Conservation (phyloP, 371 early-diverging fungal genomes). For the Apophysomyces elegans region DNA sequence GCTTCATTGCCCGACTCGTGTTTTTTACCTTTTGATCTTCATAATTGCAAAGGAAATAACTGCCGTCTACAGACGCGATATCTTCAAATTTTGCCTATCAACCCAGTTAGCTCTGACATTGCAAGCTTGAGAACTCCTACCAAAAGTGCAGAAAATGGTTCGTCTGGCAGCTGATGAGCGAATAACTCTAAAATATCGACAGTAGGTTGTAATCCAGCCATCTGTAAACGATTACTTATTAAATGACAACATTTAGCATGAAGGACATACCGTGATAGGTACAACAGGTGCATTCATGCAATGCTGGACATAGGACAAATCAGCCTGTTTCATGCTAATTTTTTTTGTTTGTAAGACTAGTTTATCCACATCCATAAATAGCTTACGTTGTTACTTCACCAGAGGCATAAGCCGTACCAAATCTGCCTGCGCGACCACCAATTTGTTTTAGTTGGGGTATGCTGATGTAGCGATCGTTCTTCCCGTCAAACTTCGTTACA, state of each 20-base stretch:
- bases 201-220: constrained; percentile 81
- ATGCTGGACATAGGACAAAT: constrained; percentile 36
- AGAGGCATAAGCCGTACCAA: constrained; percentile 62
- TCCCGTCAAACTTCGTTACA: constrained; percentile 82
- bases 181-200: constrained; percentile 85
- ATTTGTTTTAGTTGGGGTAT: constrained; percentile 91
- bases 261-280: constrained; percentile 32
- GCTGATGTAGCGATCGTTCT: constrained; percentile 47
- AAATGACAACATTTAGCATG: neutral
- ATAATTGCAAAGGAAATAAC: constrained; percentile 83
- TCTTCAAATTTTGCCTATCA: constrained; percentile 69
- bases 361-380: constrained; percentile 2
- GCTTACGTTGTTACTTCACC: constrained; percentile 72
- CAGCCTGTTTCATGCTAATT: constrained; percentile 27
- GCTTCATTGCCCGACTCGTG: neutral
- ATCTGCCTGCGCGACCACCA: constrained; percentile 95
- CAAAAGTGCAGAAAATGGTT: constrained; percentile 66
- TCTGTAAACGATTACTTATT: constrained; percentile 29
- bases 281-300: constrained; percentile 36
- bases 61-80: constrained; percentile 65
- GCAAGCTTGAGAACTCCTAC: constrained; percentile 32
- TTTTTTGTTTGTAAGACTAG: constrained; percentile 13
- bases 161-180: constrained; percentile 71
- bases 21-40: constrained; percentile 57
- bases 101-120: constrained; percentile 18